Evolutionary conservation across 176 grass and related monocot genomes (phyloP).

Genomic region (Elymus sibiricus): DNA sequence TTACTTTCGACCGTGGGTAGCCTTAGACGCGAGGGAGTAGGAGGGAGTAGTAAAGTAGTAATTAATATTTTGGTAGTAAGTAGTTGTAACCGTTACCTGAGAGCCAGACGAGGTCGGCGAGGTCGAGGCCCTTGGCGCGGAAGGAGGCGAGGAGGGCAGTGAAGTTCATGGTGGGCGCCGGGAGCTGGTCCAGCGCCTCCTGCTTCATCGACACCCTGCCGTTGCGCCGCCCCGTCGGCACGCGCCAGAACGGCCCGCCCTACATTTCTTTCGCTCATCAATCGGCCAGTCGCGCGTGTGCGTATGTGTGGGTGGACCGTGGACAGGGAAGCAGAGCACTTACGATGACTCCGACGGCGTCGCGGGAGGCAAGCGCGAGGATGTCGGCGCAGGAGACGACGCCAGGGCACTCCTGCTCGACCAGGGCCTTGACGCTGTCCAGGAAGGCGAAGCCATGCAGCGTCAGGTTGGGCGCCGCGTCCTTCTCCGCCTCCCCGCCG

Average conservation of each 20-base stretch:
- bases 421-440: conserved; percentile 57
- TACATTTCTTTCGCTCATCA: not conserved
- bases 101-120: conserved; percentile 76
- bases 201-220: conserved; percentile 56
- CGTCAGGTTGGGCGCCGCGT: conserved; percentile 60
- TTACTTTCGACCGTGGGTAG: too few relatives aligned
- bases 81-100: conserved; percentile 45
- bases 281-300: too few relatives aligned
- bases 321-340: not conserved
- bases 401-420: conserved; percentile 84
- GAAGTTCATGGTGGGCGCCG: conserved; percentile 64
- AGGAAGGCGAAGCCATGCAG: conserved; percentile 77
- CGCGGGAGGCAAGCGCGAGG: conserved; percentile 62
- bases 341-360: conserved; percentile 66
- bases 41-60: too few relatives aligned
- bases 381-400: conserved; percentile 92
- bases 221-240: conserved; percentile 65
- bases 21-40: too few relatives aligned
- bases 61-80: too few relatives aligned
- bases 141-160: conserved; percentile 62
- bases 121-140: conserved; percentile 54
- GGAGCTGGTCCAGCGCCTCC: conserved; percentile 71
- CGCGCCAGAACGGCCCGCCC: conserved; percentile 77
- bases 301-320: not conserved
- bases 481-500: conserved; percentile 54